Evolutionary conservation across 345 rosid species (phyloP).

Genomic region (sweet orange (Citrus sinensis)): DNA sequence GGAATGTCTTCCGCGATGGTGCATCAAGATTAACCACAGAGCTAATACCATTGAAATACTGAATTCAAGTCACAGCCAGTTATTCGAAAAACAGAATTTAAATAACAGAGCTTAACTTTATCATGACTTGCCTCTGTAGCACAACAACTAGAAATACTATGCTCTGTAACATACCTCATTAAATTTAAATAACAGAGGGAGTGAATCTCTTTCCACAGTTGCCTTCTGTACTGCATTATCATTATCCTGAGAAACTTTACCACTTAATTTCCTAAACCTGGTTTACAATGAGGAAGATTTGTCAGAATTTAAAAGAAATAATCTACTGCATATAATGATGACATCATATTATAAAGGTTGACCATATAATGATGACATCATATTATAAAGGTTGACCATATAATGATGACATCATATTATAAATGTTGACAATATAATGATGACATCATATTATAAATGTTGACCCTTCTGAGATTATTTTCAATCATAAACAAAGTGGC

Average conservation of each 20-base stretch:
- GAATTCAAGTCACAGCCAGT: background rate
- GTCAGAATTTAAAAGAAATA: constrained; percentile 5
- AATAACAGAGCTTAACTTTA: background rate
- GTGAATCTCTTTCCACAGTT: constrained; percentile 57
- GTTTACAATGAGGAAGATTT: constrained; percentile 6
- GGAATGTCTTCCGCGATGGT: background rate
- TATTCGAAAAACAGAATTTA: background rate
- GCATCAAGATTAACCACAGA: background rate
- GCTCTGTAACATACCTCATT: constrained; percentile 63
- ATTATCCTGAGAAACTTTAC: constrained; percentile 41
- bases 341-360: background rate
- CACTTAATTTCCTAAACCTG: constrained; percentile 65
- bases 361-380: background rate
- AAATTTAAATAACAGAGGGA: constrained; percentile 79
- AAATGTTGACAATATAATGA: too few species aligned
- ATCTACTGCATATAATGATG: background rate
- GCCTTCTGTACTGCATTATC: constrained; percentile 36
- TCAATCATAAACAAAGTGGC: background rate
- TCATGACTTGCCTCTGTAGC: background rate
- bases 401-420: too few species aligned
- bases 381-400: background rate
- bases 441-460: too few species aligned
- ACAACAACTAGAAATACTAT: background rate
- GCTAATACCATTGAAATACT: background rate
- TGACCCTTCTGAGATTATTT: background rate